Percentiles rank a stretch among this genome's conserved stretches.
phyloP scores from a whole-genome alignment of 257 asterid species.

The Scutellaria minor region DNA sequence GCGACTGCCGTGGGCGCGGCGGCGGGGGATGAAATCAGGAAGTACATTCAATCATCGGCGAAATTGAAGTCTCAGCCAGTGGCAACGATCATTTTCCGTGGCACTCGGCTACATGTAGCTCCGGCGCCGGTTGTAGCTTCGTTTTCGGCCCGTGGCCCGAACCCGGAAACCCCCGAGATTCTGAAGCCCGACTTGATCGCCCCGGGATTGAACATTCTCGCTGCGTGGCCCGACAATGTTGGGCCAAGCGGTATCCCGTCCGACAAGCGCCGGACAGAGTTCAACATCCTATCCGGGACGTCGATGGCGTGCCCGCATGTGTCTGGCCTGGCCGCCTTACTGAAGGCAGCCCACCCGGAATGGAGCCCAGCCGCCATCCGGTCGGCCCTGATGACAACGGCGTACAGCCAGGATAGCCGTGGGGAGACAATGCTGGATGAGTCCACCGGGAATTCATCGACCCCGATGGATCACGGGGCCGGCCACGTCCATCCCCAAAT shows the following conservation, averaged over 20 bases:
- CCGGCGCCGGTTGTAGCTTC: constrained; percentile 93
- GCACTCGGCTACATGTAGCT: constrained; percentile 66
- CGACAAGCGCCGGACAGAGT: constrained; percentile 70
- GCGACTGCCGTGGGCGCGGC: constrained; percentile 78
- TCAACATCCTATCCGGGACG: constrained; percentile 83
- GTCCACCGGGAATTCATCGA: constrained; percentile 71
- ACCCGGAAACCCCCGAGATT: constrained; percentile 80
- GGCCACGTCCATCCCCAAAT: constrained; percentile 90
- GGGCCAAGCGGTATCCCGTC: constrained; percentile 77
- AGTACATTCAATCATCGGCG: constrained; percentile 50
- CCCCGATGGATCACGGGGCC: constrained; percentile 83
- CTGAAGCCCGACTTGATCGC: constrained; percentile 88
- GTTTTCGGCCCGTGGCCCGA: constrained; percentile 89
- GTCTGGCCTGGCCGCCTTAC: constrained; percentile 77
- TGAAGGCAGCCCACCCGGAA: constrained; percentile 90
- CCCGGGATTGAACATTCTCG: constrained; percentile 87
- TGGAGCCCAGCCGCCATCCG: constrained; percentile 94
- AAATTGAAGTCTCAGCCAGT: constrained; percentile 47
- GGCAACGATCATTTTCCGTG: constrained; percentile 68
- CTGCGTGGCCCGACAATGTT: constrained; percentile 81
- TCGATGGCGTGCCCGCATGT: constrained; percentile 97
- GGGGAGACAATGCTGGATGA: constrained; percentile 77
- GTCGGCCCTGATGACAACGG: constrained; percentile 91
- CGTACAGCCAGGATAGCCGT: constrained; percentile 69
- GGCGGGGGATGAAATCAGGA: constrained; percentile 68